phyloP scores from a whole-genome alignment of 805 yeast species.

The Brettanomyces naardenensis region DNA sequence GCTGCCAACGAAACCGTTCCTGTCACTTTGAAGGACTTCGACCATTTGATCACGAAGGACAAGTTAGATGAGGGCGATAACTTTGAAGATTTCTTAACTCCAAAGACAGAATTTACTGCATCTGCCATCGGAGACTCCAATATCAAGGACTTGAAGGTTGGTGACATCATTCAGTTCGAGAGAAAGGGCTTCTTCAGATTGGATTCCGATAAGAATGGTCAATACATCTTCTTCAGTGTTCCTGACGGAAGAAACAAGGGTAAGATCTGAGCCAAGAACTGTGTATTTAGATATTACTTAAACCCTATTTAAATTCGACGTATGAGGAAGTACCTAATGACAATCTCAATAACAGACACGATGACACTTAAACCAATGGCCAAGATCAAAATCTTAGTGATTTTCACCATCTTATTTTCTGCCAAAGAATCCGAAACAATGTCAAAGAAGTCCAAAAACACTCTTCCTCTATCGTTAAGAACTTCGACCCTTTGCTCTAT shows the following conservation, averaged over 20 bases:
- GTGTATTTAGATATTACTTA: neutral
- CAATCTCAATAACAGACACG: slow-evolving; percentile 69
- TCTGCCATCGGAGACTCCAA: slow-evolving; percentile 75
- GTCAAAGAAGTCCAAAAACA: slow-evolving; percentile 87
- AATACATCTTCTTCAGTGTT: slow-evolving; percentile 78
- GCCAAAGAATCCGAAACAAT: slow-evolving; percentile 91
- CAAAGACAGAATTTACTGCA: slow-evolving; percentile 76
- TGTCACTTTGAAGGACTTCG: slow-evolving; percentile 83
- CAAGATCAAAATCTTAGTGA: slow-evolving; percentile 82
- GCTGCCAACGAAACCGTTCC: slow-evolving; percentile 68
- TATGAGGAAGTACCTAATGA: slow-evolving; percentile 47
- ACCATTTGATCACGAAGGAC: slow-evolving; percentile 91
- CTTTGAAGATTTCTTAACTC: slow-evolving; percentile 87
- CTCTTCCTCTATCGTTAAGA: slow-evolving; percentile 87
- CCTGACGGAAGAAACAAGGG: slow-evolving; percentile 74
- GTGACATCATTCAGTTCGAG: slow-evolving; percentile 89
- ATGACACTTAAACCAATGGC: slow-evolving; percentile 72
- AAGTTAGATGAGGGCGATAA: slow-evolving; percentile 91
- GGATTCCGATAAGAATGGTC: slow-evolving; percentile 54
- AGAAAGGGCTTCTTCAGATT: slow-evolving; percentile 94
- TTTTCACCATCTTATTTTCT: slow-evolving; percentile 83
- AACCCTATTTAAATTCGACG: slow-evolving; percentile 6
- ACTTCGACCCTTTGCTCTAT: slow-evolving; percentile 94
- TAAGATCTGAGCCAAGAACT: neutral
- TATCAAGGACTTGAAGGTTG: slow-evolving; percentile 66